Evolutionary conservation across 176 grass and related monocot genomes (phyloP).

Genomic region (Oryza punctata): DNA sequence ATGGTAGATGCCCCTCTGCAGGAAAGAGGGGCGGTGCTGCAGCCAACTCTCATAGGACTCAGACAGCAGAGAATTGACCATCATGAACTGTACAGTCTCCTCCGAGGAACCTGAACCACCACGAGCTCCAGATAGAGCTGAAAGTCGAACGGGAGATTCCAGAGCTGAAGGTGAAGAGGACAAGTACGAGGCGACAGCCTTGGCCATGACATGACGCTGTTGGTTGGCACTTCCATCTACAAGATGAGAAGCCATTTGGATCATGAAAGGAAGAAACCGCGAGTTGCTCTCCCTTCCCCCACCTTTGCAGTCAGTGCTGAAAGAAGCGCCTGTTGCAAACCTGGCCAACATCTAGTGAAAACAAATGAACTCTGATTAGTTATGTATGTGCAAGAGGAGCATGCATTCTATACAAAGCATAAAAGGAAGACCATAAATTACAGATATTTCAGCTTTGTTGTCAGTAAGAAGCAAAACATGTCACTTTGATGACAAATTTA

Average conservation of each 20-base stretch:
- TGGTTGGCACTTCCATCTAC: constrained; percentile 70
- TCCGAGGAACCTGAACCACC: constrained; percentile 52
- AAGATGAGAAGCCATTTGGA: constrained; percentile 91
- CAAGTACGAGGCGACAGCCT: constrained; percentile 61
- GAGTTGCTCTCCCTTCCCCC: constrained; percentile 96
- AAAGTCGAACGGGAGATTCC: constrained; percentile 42
- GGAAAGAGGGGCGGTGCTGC: constrained; percentile 70
- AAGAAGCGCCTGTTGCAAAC: constrained; percentile 88
- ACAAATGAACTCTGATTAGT: constrained; percentile 26
- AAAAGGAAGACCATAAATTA: background rate
- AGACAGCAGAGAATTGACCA: constrained; percentile 87
- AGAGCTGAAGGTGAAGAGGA: constrained; percentile 50
- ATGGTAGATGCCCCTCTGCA: constrained; percentile 90
- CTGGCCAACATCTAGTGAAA: constrained; percentile 83
- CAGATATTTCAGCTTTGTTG: constrained; percentile 17
- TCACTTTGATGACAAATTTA: background rate
- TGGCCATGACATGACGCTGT: constrained; percentile 72
- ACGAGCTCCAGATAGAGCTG: constrained; percentile 52
- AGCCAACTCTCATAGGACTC: constrained; percentile 95
- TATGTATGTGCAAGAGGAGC: constrained; percentile 32
- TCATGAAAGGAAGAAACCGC: constrained; percentile 88
- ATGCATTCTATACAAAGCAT: background rate
- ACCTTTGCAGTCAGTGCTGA: constrained; percentile 87
- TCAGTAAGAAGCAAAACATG: constrained; percentile 15
- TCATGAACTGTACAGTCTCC: constrained; percentile 97